A percentile compares a stretch with the other conserved stretches of the same genome.
phyloP scores from a whole-genome alignment of 495 filamentous ascomycete genomes.

The Aspergillus haitiensis region DNA sequence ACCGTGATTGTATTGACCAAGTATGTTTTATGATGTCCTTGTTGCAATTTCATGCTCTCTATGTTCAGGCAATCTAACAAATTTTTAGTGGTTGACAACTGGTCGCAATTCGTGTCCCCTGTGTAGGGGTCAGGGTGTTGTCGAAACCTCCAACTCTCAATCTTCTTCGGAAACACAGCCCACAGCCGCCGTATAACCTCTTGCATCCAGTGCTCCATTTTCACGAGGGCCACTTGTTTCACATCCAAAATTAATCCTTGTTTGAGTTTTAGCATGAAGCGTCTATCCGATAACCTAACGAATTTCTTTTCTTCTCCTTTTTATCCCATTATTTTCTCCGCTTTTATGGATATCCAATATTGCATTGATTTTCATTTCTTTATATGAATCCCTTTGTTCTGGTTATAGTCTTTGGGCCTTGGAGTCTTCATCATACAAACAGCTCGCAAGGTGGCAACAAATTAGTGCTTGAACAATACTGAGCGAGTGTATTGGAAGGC shows the following conservation, averaged over 20 bases:
- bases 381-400: conserved; percentile 16
- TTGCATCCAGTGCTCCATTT: not conserved
- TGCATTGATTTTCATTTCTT: conserved; percentile 25
- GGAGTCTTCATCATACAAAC: conserved; percentile 11
- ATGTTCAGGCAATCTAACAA: conserved; percentile 14
- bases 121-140: conserved; percentile 69
- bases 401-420: conserved; percentile 15
- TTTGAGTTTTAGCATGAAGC: conserved; percentile 42
- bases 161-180: conserved; percentile 24
- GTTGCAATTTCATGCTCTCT: conserved; percentile 9
- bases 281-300: conserved; percentile 36
- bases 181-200: conserved; percentile 25
- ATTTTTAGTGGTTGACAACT: conserved; percentile 68
- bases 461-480: conserved; percentile 1
- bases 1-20: conserved; percentile 75
- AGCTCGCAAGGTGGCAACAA: conserved; percentile 3
- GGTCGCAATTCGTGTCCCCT: conserved; percentile 78
- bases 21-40: conserved; percentile 38
- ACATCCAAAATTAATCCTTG: conserved; percentile 1
- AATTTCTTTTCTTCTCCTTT: conserved; percentile 28
- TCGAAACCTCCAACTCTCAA: conserved; percentile 34
- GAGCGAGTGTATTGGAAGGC: not conserved
- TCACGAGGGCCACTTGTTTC: conserved; percentile 2
- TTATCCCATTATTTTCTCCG: conserved; percentile 18
- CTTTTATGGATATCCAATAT: conserved; percentile 37